Evolutionary conservation across 495 filamentous ascomycete species (phyloP).

Genomic region (Hypoxylon fuscum): DNA sequence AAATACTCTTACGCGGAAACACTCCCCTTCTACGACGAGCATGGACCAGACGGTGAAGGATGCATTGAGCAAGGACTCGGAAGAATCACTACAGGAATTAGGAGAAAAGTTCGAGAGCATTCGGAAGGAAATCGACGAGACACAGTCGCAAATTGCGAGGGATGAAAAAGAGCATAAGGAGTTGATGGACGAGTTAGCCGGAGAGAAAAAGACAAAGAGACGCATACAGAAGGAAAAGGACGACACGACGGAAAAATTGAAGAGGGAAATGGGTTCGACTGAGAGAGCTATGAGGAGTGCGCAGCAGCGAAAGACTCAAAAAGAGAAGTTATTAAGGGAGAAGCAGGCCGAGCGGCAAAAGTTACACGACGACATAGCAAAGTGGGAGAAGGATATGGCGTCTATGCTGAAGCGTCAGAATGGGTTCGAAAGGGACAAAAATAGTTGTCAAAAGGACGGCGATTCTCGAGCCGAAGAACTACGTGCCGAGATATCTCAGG

Average conservation of each 20-base stretch:
- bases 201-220: slow-evolving; percentile 74
- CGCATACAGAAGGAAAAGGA: slow-evolving; percentile 84
- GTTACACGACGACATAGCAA: slow-evolving; percentile 62
- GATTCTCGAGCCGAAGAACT: slow-evolving; percentile 43
- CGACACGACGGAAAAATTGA: slow-evolving; percentile 80
- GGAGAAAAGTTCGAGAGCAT: slow-evolving; percentile 76
- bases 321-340: slow-evolving; percentile 80
- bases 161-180: slow-evolving; percentile 74
- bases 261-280: slow-evolving; percentile 79
- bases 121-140: slow-evolving; percentile 73
- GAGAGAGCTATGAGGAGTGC: slow-evolving; percentile 86
- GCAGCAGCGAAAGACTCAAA: slow-evolving; percentile 79
- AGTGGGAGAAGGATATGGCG: slow-evolving; percentile 65
- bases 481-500: slow-evolving; percentile 42
- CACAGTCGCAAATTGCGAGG: slow-evolving; percentile 60
- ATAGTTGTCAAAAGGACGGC: slow-evolving; percentile 45
- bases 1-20: slow-evolving; percentile 73
- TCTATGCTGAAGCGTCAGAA: slow-evolving; percentile 53
- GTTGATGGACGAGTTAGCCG: slow-evolving; percentile 78
- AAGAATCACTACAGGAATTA: slow-evolving; percentile 61
- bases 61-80: slow-evolving; percentile 52
- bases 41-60: slow-evolving; percentile 63
- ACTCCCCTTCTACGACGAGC: slow-evolving; percentile 75
- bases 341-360: slow-evolving; percentile 72
- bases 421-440: slow-evolving; percentile 54